Conservation (phyloP, 192 early-diverging fungal genomes). For the Linderina pennispora region DNA sequence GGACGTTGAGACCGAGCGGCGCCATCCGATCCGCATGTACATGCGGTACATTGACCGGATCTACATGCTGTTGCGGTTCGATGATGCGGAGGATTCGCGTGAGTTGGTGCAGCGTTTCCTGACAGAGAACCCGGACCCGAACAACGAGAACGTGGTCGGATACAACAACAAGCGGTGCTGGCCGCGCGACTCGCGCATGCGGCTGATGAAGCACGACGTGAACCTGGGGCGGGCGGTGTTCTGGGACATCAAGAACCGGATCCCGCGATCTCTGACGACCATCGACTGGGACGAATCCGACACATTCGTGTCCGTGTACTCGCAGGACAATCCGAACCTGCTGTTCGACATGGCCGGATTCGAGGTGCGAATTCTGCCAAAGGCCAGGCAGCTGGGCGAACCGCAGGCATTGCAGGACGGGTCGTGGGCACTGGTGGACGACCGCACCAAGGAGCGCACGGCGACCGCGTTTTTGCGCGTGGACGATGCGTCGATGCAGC, state of each 20-base stretch:
- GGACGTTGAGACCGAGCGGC: conserved; percentile 84
- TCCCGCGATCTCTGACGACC: conserved; percentile 94
- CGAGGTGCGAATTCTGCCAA: conserved; percentile 93
- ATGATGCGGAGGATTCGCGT: conserved; percentile 79
- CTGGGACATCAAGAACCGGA: conserved; percentile 98
- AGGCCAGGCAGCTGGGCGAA: conserved; percentile 79
- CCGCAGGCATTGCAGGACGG: conserved; percentile 45
- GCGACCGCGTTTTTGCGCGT: conserved; percentile 97
- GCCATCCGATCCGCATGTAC: conserved; percentile 95
- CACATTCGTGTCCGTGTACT: conserved; percentile 93
- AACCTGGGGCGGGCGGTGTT: conserved; percentile 96
- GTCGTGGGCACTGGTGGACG: conserved; percentile 96
- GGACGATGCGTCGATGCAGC: conserved; percentile 85
- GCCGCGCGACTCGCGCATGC: conserved; percentile 99
- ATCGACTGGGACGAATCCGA: conserved; percentile 92
- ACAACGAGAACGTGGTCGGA: conserved; percentile 97
- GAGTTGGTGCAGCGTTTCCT: conserved; percentile 95
- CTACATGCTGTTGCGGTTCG: conserved; percentile 92
- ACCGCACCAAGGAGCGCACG: conserved; percentile 95
- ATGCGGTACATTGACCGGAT: conserved; percentile 91
- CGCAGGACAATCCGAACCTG: conserved; percentile 95
- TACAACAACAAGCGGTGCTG: conserved; percentile 99
- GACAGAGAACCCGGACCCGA: conserved; percentile 98
- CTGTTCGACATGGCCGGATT: conserved; percentile 90
- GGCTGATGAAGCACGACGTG: conserved; percentile 98